Base-by-base conservation (phyloP, 208 protist species). In the Acanthamoeba triangularis region DNA sequence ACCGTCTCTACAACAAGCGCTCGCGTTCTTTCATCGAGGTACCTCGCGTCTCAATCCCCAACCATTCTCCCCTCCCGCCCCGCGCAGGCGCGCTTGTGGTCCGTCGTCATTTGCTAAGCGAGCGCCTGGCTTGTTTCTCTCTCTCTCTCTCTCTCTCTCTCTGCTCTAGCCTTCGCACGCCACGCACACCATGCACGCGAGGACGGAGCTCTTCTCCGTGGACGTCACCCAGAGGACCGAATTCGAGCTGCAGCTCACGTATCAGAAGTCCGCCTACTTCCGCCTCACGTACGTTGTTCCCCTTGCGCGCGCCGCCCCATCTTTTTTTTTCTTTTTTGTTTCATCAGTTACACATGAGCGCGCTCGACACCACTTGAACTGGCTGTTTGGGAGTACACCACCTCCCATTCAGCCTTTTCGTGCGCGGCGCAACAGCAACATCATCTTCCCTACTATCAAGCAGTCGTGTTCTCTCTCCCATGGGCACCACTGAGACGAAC, bases 1-100 rank as follows among this genome's bases (percentile, higher is more conserved):
- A 92, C 37, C 54, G 63, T 30, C 59, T 92, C 63, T 92, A 76
- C 63, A 74, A 72, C 85, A 92, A 92, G 85, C 85, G 54, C 47
- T 92, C 85, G 33, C 33, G 63, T 23, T 8, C 85, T 37, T 76
- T 47, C 35, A 30, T 92, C 20, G 85, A 92, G 85, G 85, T 90
- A 65, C 35, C 30, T 33, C 28, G 25, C n/a, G n/a, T n/a, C n/a
- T n/a, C n/a, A n/a, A n/a, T n/a, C n/a, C n/a, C n/a, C n/a, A n/a
- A n/a, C n/a, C n/a, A n/a, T n/a, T n/a, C n/a, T n/a, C n/a, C n/a
- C n/a, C n/a, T n/a, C n/a, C n/a, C n/a, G n/a, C n/a, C n/a, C n/a
- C n/a, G n/a, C n/a, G n/a, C n/a, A n/a, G n/a, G n/a, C n/a, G n/a
- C n/a, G n/a, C n/a, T n/a, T n/a, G n/a, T n/a, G n/a, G n/a, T n/a